phyloP scores from a whole-genome alignment of 2,329 filamentous ascomycete species.

The Phialophora macrospora region DNA sequence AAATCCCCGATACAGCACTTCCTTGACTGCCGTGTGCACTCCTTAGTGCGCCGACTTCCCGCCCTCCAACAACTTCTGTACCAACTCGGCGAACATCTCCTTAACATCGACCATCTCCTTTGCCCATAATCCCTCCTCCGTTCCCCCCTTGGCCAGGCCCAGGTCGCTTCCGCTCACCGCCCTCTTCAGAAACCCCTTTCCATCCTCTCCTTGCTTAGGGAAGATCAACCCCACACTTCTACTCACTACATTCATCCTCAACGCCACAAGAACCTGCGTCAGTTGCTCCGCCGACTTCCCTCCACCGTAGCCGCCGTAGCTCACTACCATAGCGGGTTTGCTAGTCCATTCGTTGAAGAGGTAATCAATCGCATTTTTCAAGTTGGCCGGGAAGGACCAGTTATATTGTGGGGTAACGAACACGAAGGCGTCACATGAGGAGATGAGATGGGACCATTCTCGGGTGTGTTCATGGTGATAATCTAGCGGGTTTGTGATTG shows the following conservation, averaged over 20 bases:
- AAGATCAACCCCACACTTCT: conserved; percentile 43
- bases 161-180: conserved; percentile 40
- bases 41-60: neutral
- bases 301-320: conserved; percentile 57
- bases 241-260: conserved; percentile 46
- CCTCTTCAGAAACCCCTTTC: conserved; percentile 37
- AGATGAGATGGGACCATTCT: conserved; percentile 47
- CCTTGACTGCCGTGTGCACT: neutral
- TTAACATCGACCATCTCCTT: conserved; percentile 23
- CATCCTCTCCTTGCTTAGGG: conserved; percentile 22
- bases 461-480: conserved; percentile 47
- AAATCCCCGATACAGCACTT: neutral
- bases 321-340: conserved; percentile 60
- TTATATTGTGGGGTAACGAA: conserved; percentile 60
- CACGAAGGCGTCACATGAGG: conserved; percentile 46
- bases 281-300: conserved; percentile 47
- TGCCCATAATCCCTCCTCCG: conserved; percentile 22
- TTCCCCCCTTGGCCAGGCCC: conserved; percentile 22
- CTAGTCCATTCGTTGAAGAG: conserved; percentile 63
- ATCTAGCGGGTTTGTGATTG: conserved; percentile 41
- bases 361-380: conserved; percentile 69
- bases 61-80: conserved; percentile 7
- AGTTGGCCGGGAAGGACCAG: conserved; percentile 57
- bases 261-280: conserved; percentile 43
- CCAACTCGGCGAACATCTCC: conserved; percentile 27